Base-by-base conservation (phyloP, 768 basidiomycete species). In the Rhodotorula kratochvilovae region DNA sequence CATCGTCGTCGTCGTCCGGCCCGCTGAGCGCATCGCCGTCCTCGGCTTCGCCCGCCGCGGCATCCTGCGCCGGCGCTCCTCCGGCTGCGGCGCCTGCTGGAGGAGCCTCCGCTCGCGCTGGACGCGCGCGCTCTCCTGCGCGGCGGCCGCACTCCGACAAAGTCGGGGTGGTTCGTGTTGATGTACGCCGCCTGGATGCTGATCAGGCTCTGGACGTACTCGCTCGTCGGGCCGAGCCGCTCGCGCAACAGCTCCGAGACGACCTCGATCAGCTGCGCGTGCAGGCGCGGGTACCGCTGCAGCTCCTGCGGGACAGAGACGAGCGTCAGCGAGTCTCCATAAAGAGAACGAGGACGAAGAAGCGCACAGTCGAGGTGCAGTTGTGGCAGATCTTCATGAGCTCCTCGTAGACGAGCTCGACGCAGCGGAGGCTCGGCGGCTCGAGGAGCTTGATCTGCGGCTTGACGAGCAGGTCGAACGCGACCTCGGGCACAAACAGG, bases 301-400 rank as follows among this genome's bases (percentile, higher is more conserved):
- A 99, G 83, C 80, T 98, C 96, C 92, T 96, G 78, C 19, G n/a
- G 36, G 33, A 56, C 31, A 35, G 35, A 61, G 23, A 31, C 70
- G 57, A 72, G 64, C 33, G 25, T 19, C 31, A 5, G 23, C 23
- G 1, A 3, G 48, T 1, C 25, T 7, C 25, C 23, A n/a, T n/a
- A 25, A 25, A 50, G 48, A 2, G 35, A 27, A 45, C 42, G 39
- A 35, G 27, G 31, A 63, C n/a, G n/a, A n/a, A n/a, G n/a, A n/a
- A n/a, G n/a, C n/a, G 60, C 33, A 68, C 63, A 5, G 63, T 63
- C 36, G 42, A 62, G 7, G 95, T 96, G 81, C 95, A 97, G 78
- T 95, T 98, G 80, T 99, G 96, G 81, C 96, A 98, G 57, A 99
- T 94, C 84, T 98, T 98, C 74, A 99, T 97, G 64, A 99, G 83